A percentile compares a stretch with the other conserved stretches of the same genome.
These are phyloP conservation scores for Leccinum sublutescens DNA, from an alignment of 768 basidiomycete species.

Conservation along the genomic window DNA sequence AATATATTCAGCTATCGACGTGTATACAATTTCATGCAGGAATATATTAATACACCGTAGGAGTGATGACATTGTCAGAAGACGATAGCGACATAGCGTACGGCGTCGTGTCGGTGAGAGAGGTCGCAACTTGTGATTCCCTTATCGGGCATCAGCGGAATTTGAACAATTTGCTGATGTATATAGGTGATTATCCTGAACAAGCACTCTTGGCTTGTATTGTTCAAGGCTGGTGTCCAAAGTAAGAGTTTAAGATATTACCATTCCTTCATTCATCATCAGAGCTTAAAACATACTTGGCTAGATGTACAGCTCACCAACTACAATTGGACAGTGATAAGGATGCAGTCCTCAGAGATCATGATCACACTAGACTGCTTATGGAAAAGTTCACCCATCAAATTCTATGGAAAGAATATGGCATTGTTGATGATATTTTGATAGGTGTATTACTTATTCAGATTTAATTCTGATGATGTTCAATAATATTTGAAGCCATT, in stretches of 20 bases:
- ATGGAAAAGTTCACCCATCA: neutral
- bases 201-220: slow-evolving; percentile 24
- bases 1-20: no score
- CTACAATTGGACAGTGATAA: neutral
- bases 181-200: slow-evolving; percentile 43
- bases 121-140: no score
- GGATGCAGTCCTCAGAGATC: no score
- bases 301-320: neutral
- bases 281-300: neutral
- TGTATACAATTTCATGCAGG: no score
- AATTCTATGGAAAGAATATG: neutral
- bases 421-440: neutral
- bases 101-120: no score
- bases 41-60: no score
- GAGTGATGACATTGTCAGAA: no score
- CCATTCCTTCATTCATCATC: neutral
- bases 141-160: no score
- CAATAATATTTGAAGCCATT: neutral
- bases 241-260: neutral
- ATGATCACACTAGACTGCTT: neutral
- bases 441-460: neutral
- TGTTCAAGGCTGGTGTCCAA: slow-evolving; percentile 5
- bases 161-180: no score
- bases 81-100: no score
- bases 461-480: neutral